phyloP scores from a whole-genome alignment of 768 basidiomycete species.

The Boletales sp. region DNA sequence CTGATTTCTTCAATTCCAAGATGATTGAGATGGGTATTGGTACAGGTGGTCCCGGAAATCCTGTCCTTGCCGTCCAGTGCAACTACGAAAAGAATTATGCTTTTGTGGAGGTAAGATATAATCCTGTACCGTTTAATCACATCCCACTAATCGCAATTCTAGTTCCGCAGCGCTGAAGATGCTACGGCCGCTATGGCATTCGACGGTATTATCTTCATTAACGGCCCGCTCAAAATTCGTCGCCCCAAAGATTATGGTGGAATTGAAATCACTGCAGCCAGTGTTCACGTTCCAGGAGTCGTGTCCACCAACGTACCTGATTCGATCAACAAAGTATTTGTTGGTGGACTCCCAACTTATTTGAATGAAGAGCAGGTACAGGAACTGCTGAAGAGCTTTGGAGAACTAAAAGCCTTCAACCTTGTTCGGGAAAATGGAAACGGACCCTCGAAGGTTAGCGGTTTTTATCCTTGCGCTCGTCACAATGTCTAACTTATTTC shows the following conservation, averaged over 20 bases:
- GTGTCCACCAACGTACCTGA: constrained; percentile 97
- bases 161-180: constrained; percentile 98
- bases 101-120: constrained; percentile 80
- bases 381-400: constrained; percentile 95
- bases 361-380: constrained; percentile 98
- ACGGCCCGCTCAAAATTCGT: constrained; percentile 93
- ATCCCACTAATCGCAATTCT: constrained; percentile 12
- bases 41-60: constrained; percentile 80
- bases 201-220: constrained; percentile 95
- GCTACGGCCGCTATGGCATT: constrained; percentile 96
- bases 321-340: constrained; percentile 96
- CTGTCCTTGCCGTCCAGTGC: constrained; percentile 90
- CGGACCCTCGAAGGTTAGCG: constrained; percentile 76
- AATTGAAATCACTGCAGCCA: constrained; percentile 54
- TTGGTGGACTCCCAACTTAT: constrained; percentile 93
- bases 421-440: constrained; percentile 92
- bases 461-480: not conserved
- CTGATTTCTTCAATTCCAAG: constrained; percentile 93
- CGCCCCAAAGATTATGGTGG: constrained; percentile 97
- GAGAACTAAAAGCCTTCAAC: constrained; percentile 97
- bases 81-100: constrained; percentile 99
- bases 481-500: constrained; percentile 1
- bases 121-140: not conserved
- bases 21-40: constrained; percentile 92
- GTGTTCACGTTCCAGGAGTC: constrained; percentile 86